A percentile compares a stretch with the other conserved stretches of the same genome.
Conservation (phyloP, 2,329 filamentous ascomycete species). For the Sporothrix luriei region DNA sequence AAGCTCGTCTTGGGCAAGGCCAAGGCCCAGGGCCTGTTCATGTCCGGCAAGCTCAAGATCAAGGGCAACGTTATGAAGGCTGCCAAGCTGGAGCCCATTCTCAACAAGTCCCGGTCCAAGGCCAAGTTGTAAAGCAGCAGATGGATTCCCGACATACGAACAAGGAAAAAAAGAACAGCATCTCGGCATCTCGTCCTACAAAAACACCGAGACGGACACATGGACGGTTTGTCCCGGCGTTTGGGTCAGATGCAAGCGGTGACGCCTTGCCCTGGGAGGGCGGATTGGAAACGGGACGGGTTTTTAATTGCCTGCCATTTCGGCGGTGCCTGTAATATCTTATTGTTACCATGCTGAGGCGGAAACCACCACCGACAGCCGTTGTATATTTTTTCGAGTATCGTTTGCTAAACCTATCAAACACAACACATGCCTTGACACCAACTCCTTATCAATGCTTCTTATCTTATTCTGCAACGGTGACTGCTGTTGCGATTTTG, state of each 20-base stretch:
- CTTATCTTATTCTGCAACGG: background rate
- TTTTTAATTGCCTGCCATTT: constrained; percentile 20
- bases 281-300: constrained; percentile 10
- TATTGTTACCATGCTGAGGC: constrained; percentile 14
- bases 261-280: background rate
- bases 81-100: constrained; percentile 90
- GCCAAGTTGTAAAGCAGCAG: constrained; percentile 67
- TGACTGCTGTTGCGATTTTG: constrained; percentile 13
- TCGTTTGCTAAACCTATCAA: constrained; percentile 2
- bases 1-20: constrained; percentile 83
- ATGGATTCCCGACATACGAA: background rate
- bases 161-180: background rate
- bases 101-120: constrained; percentile 77
- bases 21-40: constrained; percentile 93
- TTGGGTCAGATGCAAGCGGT: constrained; percentile 14
- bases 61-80: constrained; percentile 99
- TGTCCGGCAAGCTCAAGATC: constrained; percentile 98
- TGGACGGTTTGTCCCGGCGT: constrained; percentile 6
- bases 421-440: background rate
- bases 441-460: background rate
- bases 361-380: constrained; percentile 18
- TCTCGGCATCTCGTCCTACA: background rate
- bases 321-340: constrained; percentile 14
- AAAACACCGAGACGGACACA: background rate
- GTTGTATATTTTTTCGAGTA: constrained; percentile 24